Evolutionary conservation across 2,329 filamentous ascomycete species (phyloP), one percentile per base, ranked within the genome.

Genomic region (Colletotrichum eremochloae): DNA sequence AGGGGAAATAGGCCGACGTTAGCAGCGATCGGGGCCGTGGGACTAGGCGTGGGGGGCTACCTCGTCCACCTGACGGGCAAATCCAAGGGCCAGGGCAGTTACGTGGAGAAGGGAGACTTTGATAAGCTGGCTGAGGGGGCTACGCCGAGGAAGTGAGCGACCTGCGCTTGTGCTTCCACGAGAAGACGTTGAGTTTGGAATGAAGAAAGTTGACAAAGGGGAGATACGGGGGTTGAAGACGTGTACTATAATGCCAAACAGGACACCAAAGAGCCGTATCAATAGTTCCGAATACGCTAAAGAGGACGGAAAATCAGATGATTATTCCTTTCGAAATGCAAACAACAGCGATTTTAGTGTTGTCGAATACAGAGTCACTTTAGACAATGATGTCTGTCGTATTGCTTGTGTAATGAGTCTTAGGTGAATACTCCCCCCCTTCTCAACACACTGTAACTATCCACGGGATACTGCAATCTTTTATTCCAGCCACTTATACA

Each of bases 41-140:
- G 63, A 20, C 29, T 74, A 0, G 61, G 63, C 24, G 63, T 74
- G 1, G 66, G 63, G 2, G 50, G 65, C 1, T 71, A 71, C 3
- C 50, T 74, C 14, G 67, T 71, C n/a, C 72, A 74, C 46, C 40
- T 73, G 11, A 71, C 71, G 9, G 63, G 66, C 2, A 71, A 71
- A 48, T 67, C 71, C 1, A 70, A 63, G 36, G 63, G 64, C 3
- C 40, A 58, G 48, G 57, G 12, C n/a, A 5, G 3, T 15, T 31
- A 1, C 1, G 38, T 36, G 31, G 33, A 56, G 29, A 46, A 33
- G 9, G 68, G 68, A 1, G 48, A 68, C 1, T 52, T 71, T 44
- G 68, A 71, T 31, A 57, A 57, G 29, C 50, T 71, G 14, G 57
- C 64, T 0, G n/a, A 58, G 24, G 63, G 38, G 42, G 57, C n/a